Evolutionary conservation across 1,284 basidiomycete genomes (phyloP).

Genomic region (Pyrrhoderma noxium): DNA sequence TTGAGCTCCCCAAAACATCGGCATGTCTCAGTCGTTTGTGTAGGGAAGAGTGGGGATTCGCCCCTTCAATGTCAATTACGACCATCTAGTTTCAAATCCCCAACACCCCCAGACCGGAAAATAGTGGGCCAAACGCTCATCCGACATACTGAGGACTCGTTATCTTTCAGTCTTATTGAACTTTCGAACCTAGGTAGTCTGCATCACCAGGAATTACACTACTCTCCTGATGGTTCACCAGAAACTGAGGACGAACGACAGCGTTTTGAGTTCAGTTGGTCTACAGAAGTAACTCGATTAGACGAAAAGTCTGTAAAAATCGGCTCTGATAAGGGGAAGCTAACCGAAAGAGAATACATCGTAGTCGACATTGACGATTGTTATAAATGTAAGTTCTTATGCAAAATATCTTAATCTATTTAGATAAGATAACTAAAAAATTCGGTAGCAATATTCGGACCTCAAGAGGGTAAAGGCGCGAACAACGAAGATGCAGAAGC

Average conservation of each 20-base stretch:
- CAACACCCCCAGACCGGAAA: no score
- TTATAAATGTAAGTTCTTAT: slow-evolving; percentile 47
- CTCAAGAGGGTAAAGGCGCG: no score
- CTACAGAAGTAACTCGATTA: slow-evolving; percentile 35
- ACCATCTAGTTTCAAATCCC: slow-evolving; percentile 1
- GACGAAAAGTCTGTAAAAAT: slow-evolving; percentile 25
- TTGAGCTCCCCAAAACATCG: slow-evolving; percentile 21
- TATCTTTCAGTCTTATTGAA: slow-evolving; percentile 36
- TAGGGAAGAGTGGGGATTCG: neutral
- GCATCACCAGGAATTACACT: slow-evolving; percentile 34
- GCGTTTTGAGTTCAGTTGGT: slow-evolving; percentile 28
- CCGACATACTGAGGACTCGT: slow-evolving; percentile 27
- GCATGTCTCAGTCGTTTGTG: slow-evolving; percentile 2
- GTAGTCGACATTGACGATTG: slow-evolving; percentile 41
- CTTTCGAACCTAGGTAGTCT: slow-evolving; percentile 44
- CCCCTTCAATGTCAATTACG: slow-evolving; percentile 12
- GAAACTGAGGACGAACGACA: slow-evolving; percentile 7
- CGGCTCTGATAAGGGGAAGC: slow-evolving; percentile 35
- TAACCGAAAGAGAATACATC: slow-evolving; percentile 37
- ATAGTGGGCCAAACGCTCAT: slow-evolving; percentile 39
- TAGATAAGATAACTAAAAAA: no score
- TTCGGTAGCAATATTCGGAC: slow-evolving; percentile 31
- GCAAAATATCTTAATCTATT: slow-evolving; percentile 23
- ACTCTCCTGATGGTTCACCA: slow-evolving; percentile 14
- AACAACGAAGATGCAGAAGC: slow-evolving; percentile 24